phyloP scores from a whole-genome alignment of 352 stramenopile genomes.

The Pythium rishiriense region DNA sequence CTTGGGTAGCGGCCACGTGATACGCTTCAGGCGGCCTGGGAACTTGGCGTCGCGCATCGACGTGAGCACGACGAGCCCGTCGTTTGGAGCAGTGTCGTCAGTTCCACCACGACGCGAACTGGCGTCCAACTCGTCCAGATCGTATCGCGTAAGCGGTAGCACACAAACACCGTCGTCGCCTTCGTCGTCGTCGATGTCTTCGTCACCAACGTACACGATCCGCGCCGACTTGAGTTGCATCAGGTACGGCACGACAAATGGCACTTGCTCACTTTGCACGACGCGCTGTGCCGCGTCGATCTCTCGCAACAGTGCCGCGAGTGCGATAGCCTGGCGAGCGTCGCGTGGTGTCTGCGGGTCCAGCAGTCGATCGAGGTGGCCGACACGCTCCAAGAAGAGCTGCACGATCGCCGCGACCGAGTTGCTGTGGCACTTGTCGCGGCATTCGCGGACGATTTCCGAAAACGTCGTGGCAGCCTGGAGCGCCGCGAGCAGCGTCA shows the following conservation, averaged over 20 bases:
- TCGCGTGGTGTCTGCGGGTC: slow-evolving; percentile 48
- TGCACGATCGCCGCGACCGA: slow-evolving; percentile 62
- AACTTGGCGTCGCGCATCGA: slow-evolving; percentile 82
- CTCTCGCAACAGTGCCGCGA: slow-evolving; percentile 69
- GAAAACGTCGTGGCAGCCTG: slow-evolving; percentile 24
- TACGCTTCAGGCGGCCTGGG: slow-evolving; percentile 66
- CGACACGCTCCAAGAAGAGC: slow-evolving; percentile 53
- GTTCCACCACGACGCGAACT: background rate
- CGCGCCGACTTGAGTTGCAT: slow-evolving; percentile 43
- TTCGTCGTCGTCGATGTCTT: background rate
- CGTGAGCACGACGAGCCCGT: slow-evolving; percentile 49
- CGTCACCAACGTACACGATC: slow-evolving; percentile 12
- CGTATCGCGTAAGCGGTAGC: slow-evolving; percentile 44
- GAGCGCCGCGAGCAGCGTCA: slow-evolving; percentile 19
- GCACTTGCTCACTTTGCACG: slow-evolving; percentile 50
- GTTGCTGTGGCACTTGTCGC: slow-evolving; percentile 34
- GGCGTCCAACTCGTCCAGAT: slow-evolving; percentile 38
- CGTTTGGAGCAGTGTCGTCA: background rate
- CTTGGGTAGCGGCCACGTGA: slow-evolving; percentile 61
- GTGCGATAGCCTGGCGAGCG: slow-evolving; percentile 53
- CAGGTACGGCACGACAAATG: slow-evolving; percentile 77
- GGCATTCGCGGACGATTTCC: slow-evolving; percentile 44
- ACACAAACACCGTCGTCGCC: slow-evolving; percentile 33
- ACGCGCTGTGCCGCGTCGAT: slow-evolving; percentile 61
- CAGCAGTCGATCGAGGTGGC: slow-evolving; percentile 24